A percentile compares a stretch with the other conserved stretches of the same genome.
Evolutionary conservation across 2,329 filamentous ascomycete genomes (phyloP).

Genomic region (Colletotrichum lindemuthianum): DNA sequence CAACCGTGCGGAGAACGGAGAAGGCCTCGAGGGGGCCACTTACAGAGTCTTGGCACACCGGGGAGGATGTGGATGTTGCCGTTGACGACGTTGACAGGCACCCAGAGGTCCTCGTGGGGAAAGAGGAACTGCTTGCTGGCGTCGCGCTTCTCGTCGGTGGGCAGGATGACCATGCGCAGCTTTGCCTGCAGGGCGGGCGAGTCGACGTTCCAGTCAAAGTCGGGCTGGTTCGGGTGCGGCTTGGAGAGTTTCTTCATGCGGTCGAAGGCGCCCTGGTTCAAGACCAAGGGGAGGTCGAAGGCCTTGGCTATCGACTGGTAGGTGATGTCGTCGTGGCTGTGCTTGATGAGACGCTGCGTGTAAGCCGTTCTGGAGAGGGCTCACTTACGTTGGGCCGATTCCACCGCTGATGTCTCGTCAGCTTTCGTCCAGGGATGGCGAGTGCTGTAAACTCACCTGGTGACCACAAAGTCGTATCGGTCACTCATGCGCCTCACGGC

Average conservation of each 20-base stretch:
- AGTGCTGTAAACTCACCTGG: constrained; percentile 60
- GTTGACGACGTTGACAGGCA: constrained; percentile 88
- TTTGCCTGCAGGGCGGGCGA: constrained; percentile 83
- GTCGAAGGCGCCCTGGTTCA: constrained; percentile 80
- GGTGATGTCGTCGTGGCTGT: constrained; percentile 95
- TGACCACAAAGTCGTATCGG: constrained; percentile 94
- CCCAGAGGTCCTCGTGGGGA: constrained; percentile 84
- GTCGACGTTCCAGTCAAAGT: constrained; percentile 87
- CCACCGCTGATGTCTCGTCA: constrained; percentile 70
- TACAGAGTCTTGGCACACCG: constrained; percentile 84
- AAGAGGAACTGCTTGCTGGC: constrained; percentile 81
- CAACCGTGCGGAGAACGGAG: not conserved
- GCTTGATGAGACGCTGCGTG: constrained; percentile 3
- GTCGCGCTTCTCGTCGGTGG: constrained; percentile 74
- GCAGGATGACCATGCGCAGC: constrained; percentile 89
- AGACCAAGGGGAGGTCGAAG: constrained; percentile 78
- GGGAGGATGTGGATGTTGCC: constrained; percentile 94
- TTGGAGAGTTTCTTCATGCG: constrained; percentile 87
- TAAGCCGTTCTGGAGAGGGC: not conserved
- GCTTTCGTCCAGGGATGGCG: not conserved
- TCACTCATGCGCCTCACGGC: constrained; percentile 87
- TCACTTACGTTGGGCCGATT: constrained; percentile 88
- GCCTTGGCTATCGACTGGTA: constrained; percentile 94
- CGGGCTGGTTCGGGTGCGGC: constrained; percentile 75
- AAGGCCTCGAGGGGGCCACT: constrained; percentile 39